Evolutionary conservation across 176 grass and related monocot genomes (phyloP), one percentile per base, ranked within the genome.

Genomic region (Oryza coarctata): DNA sequence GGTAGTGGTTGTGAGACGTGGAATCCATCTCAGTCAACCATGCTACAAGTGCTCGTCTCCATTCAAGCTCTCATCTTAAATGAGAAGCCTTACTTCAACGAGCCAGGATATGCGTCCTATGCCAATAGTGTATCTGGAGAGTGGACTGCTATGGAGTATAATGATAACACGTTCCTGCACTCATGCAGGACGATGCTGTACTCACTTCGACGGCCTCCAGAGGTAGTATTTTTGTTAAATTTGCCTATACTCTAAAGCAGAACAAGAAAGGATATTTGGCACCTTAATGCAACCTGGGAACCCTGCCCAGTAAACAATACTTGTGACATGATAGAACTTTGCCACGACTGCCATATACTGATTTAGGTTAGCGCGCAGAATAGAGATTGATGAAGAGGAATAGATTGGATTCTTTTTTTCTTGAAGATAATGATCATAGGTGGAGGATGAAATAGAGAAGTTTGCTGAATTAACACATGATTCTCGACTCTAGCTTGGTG

Each of bases 31-130:
- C 87, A 89, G 35, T 94, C 94, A 40, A 97, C 94, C 17, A 92
- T 97, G 89, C 94, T 97, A 18, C 94, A 97, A 34, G 94, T 97
- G 47, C 86, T 97, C 13, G 78, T 97, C 22, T 97, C 94, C 25
- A 94, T 97, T 91, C 94, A 97, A 81, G 94, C 94, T 67, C 90
- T 97, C 69, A 89, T 97, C 83, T 85, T 97, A 68, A 97, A 97
- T 45, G 92, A 94, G 74, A 89, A 97, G 39, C 94, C 94, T 39
- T 97, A 97, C 70, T 97, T 90, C 77, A 97, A 97, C 4, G 94
- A 94, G 69, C 94, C 94, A 15, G 94, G 85, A 78, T 89, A 70
- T 55, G 80, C 65, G 1, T 8, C 6, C 29, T 26, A 5, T 3
- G 87, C 83, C 28, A 90, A 92, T 35, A 94, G 83, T 14, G 4